These are phyloP conservation scores for Talaromyces sp. DNA, from an alignment of 2,329 filamentous ascomycete genomes.

Conservation along the genomic window DNA sequence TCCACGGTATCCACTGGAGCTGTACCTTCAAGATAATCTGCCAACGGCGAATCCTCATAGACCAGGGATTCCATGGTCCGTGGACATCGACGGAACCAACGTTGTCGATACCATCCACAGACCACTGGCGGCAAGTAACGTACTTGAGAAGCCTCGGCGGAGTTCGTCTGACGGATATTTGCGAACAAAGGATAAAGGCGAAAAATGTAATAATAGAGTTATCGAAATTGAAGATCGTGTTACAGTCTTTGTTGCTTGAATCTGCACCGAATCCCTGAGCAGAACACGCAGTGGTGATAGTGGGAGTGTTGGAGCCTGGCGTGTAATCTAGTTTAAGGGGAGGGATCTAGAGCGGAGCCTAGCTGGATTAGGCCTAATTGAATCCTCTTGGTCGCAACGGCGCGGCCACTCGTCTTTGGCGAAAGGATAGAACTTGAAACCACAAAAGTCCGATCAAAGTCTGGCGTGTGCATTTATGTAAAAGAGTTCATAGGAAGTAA, in stretches of 20 bases:
- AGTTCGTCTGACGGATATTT: background rate
- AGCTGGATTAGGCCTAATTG: slow-evolving; percentile 5
- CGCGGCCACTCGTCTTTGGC: slow-evolving; percentile 3
- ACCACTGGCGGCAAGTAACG: background rate
- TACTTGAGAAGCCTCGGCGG: background rate
- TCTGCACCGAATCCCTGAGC: background rate
- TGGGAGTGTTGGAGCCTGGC: background rate
- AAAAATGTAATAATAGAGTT: background rate
- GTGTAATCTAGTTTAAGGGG: slow-evolving; percentile 4
- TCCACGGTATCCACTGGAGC: background rate
- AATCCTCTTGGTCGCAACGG: background rate
- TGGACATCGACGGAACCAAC: slow-evolving; percentile 20
- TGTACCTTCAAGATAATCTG: slow-evolving; percentile 83
- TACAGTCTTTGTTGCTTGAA: background rate
- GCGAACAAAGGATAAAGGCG: background rate
- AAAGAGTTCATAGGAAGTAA: background rate
- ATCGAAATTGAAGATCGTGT: background rate
- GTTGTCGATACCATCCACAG: slow-evolving; percentile 7
- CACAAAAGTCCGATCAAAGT: background rate
- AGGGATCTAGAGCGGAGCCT: background rate
- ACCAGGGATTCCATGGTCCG: slow-evolving; percentile 76
- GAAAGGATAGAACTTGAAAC: background rate
- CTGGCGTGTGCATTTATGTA: background rate
- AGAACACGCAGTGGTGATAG: background rate
- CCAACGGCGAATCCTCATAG: slow-evolving; percentile 80